Percentiles rank a stretch among this genome's conserved stretches.
Conservation (phyloP, 2,329 filamentous ascomycete genomes). For the Pseudopithomyces chartarum region DNA sequence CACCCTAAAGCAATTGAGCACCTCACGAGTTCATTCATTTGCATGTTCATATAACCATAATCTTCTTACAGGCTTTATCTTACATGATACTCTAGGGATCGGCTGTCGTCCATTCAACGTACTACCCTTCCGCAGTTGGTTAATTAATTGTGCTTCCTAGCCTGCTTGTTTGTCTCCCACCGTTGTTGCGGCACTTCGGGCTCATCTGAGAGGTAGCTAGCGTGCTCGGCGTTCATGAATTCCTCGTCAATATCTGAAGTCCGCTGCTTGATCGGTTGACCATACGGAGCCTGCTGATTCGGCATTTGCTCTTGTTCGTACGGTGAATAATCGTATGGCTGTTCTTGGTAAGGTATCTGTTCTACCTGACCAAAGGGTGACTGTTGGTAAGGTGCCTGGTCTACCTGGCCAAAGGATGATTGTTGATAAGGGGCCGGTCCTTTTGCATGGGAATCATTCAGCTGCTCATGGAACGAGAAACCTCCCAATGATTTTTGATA, state of each 20-base stretch:
- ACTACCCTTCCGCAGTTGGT: neutral
- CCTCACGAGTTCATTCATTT: no score
- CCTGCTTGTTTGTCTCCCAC: neutral
- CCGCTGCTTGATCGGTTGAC: neutral
- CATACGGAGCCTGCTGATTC: neutral
- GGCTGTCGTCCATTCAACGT: neutral
- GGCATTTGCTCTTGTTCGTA: neutral
- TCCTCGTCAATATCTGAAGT: neutral
- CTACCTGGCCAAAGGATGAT: neutral
- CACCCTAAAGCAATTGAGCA: no score
- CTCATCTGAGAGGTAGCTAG: conserved; percentile 1
- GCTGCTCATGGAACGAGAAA: neutral
- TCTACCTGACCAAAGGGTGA: neutral
- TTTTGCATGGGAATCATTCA: neutral
- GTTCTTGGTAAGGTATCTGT: neutral
- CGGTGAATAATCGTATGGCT: neutral
- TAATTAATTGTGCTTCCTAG: neutral
- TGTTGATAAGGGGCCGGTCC: neutral
- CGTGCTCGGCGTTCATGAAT: conserved; percentile 8
- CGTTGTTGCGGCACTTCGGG: neutral
- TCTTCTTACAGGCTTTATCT: neutral
- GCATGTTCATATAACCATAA: no score
- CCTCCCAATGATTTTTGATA: neutral
- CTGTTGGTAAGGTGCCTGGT: neutral
- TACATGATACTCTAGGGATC: neutral